Percentiles rank a stretch among this genome's conserved stretches.
Evolutionary conservation across 306 rosid species (phyloP).

Genomic region (Urtica urens): DNA sequence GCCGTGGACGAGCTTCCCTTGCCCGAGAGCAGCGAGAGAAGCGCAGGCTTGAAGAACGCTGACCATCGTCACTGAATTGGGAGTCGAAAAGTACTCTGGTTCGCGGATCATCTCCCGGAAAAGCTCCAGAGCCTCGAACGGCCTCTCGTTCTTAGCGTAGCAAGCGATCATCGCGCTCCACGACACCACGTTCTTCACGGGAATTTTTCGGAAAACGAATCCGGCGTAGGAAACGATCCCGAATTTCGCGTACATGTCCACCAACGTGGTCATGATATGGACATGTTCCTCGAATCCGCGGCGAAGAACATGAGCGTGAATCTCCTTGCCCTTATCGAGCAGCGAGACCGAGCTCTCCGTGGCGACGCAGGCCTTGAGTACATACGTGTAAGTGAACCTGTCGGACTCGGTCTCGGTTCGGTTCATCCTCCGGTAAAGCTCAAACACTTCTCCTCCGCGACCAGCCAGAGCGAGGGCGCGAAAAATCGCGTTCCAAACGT

Average conservation of each 20-base stretch:
- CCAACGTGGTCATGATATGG: conserved; percentile 72
- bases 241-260: conserved; percentile 75
- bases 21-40: conserved; percentile 64
- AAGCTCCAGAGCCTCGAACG: conserved; percentile 67
- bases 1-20: conserved; percentile 74
- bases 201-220: conserved; percentile 59
- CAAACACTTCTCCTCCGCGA: conserved; percentile 48
- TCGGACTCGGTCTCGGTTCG: conserved; percentile 38
- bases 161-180: conserved; percentile 97
- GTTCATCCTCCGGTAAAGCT: conserved; percentile 62
- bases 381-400: conserved; percentile 71
- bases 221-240: conserved; percentile 56
- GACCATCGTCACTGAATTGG: conserved; percentile 92
- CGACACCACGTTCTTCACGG: conserved; percentile 58
- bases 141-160: conserved; percentile 63
- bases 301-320: conserved; percentile 75
- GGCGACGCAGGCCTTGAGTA: conserved; percentile 78
- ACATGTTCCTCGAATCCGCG: conserved; percentile 59
- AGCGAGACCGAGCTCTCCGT: conserved; percentile 37
- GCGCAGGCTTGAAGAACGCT: conserved; percentile 89
- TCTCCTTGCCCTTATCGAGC: conserved; percentile 68
- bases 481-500: conserved; percentile 82
- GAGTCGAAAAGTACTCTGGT: conserved; percentile 37
- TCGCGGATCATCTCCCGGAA: conserved; percentile 58
- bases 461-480: conserved; percentile 67